These are phyloP conservation scores for Chaetomium strumarium DNA, from an alignment of 2,329 filamentous ascomycete genomes.

Conservation along the genomic window DNA sequence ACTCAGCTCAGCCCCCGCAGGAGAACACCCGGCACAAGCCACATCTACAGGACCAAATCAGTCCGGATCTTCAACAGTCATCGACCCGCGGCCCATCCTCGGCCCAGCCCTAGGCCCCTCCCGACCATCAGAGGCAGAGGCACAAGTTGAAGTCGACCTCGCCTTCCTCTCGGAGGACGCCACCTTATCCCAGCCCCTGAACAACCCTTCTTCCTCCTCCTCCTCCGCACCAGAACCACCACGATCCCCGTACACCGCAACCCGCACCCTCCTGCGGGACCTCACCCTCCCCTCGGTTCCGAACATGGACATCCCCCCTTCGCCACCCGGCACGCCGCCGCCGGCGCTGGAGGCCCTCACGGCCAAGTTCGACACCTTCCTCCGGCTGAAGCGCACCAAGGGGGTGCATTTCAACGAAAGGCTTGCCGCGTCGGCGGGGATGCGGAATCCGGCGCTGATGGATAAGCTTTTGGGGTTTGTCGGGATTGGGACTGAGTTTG, in stretches of 20 bases:
- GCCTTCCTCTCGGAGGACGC: conserved; percentile 14
- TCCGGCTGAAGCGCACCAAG: conserved; percentile 65
- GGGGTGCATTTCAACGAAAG: conserved; percentile 74
- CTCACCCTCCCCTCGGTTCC: conserved; percentile 68
- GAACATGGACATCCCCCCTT: conserved; percentile 68
- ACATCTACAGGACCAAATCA: not conserved
- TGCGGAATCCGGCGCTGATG: conserved; percentile 66
- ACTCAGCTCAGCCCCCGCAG: not conserved
- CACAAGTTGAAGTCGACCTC: conserved; percentile 17
- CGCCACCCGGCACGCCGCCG: conserved; percentile 56
- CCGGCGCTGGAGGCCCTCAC: conserved; percentile 38
- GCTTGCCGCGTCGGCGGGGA: conserved; percentile 57
- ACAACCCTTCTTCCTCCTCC: conserved; percentile 18
- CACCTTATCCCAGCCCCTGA: not conserved
- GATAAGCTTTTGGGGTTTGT: conserved; percentile 69
- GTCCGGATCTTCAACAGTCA: not conserved
- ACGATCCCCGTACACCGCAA: conserved; percentile 62
- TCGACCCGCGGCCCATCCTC: conserved; percentile 15
- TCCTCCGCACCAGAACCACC: conserved; percentile 28
- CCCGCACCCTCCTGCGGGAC: conserved; percentile 59
- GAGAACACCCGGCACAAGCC: not conserved
- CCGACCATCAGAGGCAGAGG: conserved; percentile 28
- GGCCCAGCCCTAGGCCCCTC: conserved; percentile 36
- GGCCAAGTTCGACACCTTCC: conserved; percentile 67
- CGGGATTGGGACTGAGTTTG: conserved; percentile 35